These are phyloP conservation scores for Rhododendron mucronatum DNA, from an alignment of 148 eudicot species.

Conservation along the genomic window DNA sequence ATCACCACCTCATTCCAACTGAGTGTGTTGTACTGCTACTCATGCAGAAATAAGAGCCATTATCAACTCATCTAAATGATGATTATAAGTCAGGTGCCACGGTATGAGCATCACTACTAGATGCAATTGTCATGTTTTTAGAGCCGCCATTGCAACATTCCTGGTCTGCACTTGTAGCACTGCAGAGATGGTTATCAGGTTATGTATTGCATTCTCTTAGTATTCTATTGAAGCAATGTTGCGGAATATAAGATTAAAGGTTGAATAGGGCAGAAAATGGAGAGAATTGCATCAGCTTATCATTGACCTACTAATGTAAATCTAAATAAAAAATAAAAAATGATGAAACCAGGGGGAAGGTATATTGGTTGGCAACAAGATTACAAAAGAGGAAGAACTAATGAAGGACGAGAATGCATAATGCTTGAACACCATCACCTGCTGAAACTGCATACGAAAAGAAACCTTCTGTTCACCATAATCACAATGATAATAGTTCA, in stretches of 20 bases:
- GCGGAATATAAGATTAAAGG: not conserved
- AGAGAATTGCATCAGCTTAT: too few species aligned
- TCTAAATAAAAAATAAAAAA: too few species aligned
- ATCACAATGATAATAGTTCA: too few species aligned
- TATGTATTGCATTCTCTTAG: not conserved
- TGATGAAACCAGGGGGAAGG: too few species aligned
- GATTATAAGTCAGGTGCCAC: not conserved
- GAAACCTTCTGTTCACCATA: too few species aligned
- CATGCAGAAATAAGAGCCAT: not conserved
- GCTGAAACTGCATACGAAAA: too few species aligned
- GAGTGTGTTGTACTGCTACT: not conserved
- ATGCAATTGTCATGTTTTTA: not conserved
- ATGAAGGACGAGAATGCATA: too few species aligned
- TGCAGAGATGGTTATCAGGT: not conserved
- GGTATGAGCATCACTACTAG: not conserved
- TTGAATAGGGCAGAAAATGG: too few species aligned
- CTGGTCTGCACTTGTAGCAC: not conserved
- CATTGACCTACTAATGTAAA: too few species aligned
- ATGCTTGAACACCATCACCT: too few species aligned
- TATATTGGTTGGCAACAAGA: too few species aligned
- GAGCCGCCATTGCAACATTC: not conserved
- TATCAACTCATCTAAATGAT: not conserved
- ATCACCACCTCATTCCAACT: slow-evolving; percentile 3
- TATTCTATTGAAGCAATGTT: not conserved
- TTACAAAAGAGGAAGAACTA: too few species aligned